Conservation (phyloP, 169 alveolate species). For the Eimeria praecox region DNA sequence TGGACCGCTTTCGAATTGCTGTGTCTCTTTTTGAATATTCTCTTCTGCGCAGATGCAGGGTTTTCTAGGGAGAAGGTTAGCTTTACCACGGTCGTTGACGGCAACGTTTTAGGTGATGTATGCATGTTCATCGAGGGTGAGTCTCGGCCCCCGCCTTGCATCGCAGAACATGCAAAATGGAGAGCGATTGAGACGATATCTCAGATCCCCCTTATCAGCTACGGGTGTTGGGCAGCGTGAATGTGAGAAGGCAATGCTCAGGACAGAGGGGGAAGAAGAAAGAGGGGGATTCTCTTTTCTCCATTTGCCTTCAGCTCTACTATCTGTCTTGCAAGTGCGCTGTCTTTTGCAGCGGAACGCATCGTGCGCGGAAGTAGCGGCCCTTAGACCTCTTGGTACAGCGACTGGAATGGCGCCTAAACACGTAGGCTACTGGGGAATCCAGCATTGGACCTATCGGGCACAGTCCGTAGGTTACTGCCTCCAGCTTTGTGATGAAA, state of each 20-base stretch:
- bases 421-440: neutral
- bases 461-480: neutral
- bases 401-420: neutral
- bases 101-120: neutral
- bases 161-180: neutral
- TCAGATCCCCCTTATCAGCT: neutral
- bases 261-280: neutral
- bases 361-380: neutral
- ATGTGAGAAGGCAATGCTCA: neutral
- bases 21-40: neutral
- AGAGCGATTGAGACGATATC: too few relatives aligned
- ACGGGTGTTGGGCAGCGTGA: neutral
- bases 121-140: neutral
- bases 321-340: neutral
- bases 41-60: neutral
- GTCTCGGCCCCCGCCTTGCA: neutral
- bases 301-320: neutral
- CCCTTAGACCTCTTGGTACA: neutral
- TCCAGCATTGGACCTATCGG: neutral
- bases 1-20: neutral
- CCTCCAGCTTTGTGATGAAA: neutral
- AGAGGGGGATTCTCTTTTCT: neutral
- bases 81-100: neutral
- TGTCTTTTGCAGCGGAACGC: neutral
- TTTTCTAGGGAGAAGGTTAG: neutral